Evolutionary conservation across 148 eudicot genomes (phyloP).

Genomic region (Fagopyrum esculentum): DNA sequence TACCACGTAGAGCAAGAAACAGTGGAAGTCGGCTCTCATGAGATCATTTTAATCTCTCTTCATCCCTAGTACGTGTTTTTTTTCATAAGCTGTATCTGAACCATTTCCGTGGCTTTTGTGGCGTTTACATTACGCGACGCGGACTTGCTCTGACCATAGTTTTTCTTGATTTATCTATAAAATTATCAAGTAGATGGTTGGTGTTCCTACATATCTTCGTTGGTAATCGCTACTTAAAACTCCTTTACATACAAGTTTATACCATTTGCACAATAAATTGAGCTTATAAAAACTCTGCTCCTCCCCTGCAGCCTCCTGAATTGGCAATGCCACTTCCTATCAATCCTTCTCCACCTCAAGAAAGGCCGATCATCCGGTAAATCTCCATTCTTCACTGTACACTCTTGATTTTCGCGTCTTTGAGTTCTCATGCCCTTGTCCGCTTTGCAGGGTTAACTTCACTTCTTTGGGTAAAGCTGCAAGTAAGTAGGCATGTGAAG

Average conservation of each 20-base stretch:
- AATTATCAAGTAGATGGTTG: not conserved
- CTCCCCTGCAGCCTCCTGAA: slow-evolving; percentile 39
- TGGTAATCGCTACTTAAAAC: not conserved
- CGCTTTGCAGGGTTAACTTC: slow-evolving; percentile 14
- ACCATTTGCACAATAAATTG: not conserved
- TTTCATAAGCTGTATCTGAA: not conserved
- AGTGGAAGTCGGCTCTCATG: not conserved
- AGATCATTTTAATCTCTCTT: not conserved
- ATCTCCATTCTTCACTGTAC: not conserved
- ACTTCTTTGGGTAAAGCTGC: slow-evolving; percentile 16
- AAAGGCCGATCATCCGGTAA: slow-evolving; percentile 54
- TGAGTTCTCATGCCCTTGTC: not conserved
- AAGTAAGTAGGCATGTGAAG: slow-evolving; percentile 6
- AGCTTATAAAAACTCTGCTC: not conserved
- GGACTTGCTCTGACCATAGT: too few species aligned
- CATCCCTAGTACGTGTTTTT: not conserved
- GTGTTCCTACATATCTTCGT: not conserved
- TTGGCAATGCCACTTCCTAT: slow-evolving; percentile 31
- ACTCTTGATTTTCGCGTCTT: not conserved
- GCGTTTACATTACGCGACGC: not conserved
- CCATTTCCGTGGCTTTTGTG: not conserved
- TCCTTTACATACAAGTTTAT: not conserved
- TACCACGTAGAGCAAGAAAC: not conserved
- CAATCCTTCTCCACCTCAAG: slow-evolving; percentile 24
- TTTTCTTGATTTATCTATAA: not conserved